Percentiles rank a stretch among this genome's conserved stretches.
Evolutionary conservation across 2,329 filamentous ascomycete species (phyloP).

Genomic region (Aphanoascus verrucosus): DNA sequence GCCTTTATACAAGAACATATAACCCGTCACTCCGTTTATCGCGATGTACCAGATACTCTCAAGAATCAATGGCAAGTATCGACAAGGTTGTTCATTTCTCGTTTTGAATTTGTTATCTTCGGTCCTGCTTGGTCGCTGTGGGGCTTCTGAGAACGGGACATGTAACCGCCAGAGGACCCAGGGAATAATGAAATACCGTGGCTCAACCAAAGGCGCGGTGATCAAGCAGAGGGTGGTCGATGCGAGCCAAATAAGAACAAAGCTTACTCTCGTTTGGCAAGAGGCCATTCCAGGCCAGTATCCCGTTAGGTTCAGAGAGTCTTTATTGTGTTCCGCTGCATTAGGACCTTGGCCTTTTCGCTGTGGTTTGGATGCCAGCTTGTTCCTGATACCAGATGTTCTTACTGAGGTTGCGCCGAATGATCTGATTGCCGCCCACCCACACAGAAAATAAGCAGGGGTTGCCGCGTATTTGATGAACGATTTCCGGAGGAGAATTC

Average conservation of each 20-base stretch:
- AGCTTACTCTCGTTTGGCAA: conserved; percentile 37
- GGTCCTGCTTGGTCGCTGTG: neutral
- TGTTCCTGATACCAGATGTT: neutral
- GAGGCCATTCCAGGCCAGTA: conserved; percentile 14
- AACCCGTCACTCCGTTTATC: conserved; percentile 44
- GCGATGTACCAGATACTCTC: conserved; percentile 49
- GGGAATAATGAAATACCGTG: conserved; percentile 88
- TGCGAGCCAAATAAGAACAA: conserved; percentile 52
- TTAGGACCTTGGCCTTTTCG: conserved; percentile 7
- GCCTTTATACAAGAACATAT: conserved; percentile 46
- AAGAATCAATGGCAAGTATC: conserved; percentile 27
- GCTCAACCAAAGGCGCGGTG: conserved; percentile 86
- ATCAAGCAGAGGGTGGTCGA: conserved; percentile 68
- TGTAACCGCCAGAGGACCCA: conserved; percentile 89
- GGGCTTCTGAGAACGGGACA: conserved; percentile 42
- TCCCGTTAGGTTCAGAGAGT: conserved; percentile 14
- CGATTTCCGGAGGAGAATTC: conserved; percentile 61
- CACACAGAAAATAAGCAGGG: conserved; percentile 58
- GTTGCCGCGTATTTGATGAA: conserved; percentile 57
- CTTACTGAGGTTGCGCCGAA: conserved; percentile 30
- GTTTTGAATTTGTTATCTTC: neutral
- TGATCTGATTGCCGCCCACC: conserved; percentile 56
- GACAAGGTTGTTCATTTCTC: neutral
- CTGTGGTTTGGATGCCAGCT: conserved; percentile 9
- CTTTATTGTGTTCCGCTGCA: conserved; percentile 15